Evolutionary conservation across 495 filamentous ascomycete species (phyloP), one percentile per base, ranked within the genome.

Genomic region (Aspergillus leporis): DNA sequence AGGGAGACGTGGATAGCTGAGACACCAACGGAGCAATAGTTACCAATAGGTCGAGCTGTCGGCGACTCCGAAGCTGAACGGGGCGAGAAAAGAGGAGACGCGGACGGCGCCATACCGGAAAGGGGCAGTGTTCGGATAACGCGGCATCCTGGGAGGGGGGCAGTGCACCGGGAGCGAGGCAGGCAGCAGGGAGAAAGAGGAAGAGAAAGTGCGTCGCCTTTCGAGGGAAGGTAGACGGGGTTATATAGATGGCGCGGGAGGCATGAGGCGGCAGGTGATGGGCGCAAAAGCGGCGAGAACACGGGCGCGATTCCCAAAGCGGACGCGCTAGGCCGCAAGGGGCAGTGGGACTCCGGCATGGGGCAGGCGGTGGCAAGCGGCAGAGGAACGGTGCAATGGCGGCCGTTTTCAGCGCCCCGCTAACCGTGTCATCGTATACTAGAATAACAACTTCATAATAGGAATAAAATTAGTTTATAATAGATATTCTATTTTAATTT

Each of bases 201-300:
- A 61, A 40, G 40, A 50, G 43, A 50, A 61, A 55, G 51, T 61
- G 59, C 58, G 58, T 60, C 41, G 58, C 34, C 58, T 32, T 54
- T 60, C 43, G 58, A 49, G 59, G 59, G 59, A 55, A 30, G 16
- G 23, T n/a, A 16, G 45, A 5, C 45, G 22, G 59, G 41, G 18
- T 61, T 61, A 61, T 61, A 61, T 61, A 61, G 59, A 51, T 56
- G n/a, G n/a, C 2, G 47, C 21, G 56, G 56, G 31, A 18, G 47
- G 32, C 13, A 22, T 49, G 31, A 49, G 47, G 55, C 55, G 46
- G 55, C 55, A 58, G 46, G 56, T 16, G 34, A 31, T 7, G 32
- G 21, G 47, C 14, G 47, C 12, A 58, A 58, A 58, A 58, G 47
- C 56, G 56, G 56, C 56, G 47, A 40, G 55, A 50, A 18, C n/a